These are phyloP conservation scores for Nemania serpens DNA, from an alignment of 2,329 filamentous ascomycete genomes.

Conservation along the genomic window DNA sequence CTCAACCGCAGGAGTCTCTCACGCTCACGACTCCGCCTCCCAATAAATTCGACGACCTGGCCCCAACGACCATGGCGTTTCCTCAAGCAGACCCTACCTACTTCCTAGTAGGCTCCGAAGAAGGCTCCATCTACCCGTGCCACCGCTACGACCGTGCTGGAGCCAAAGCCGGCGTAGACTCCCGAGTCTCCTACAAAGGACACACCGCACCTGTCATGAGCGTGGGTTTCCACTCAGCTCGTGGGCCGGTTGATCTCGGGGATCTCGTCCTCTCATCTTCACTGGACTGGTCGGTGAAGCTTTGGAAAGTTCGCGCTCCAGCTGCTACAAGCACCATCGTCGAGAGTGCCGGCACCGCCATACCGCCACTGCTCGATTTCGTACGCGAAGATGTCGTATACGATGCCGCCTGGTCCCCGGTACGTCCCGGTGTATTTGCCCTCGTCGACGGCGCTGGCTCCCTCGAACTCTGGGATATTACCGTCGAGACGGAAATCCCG, in stretches of 20 bases:
- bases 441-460: constrained; percentile 91
- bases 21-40: constrained; percentile 85
- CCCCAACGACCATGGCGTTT: constrained; percentile 93
- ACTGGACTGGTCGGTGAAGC: constrained; percentile 94
- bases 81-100: constrained; percentile 95
- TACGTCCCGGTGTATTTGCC: constrained; percentile 92
- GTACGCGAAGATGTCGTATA: constrained; percentile 96
- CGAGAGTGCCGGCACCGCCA: constrained; percentile 52
- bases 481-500: constrained; percentile 89
- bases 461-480: constrained; percentile 94
- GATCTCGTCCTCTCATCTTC: constrained; percentile 92
- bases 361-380: constrained; percentile 83
- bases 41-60: constrained; percentile 90
- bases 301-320: constrained; percentile 91
- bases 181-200: constrained; percentile 83
- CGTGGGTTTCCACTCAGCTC: constrained; percentile 90
- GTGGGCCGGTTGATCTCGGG: constrained; percentile 90
- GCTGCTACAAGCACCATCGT: constrained; percentile 69
- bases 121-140: constrained; percentile 94
- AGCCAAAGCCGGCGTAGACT: constrained; percentile 93
- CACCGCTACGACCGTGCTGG: constrained; percentile 97
- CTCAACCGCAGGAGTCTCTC: constrained; percentile 92
- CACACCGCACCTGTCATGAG: constrained; percentile 96
- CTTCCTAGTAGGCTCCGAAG: constrained; percentile 95
- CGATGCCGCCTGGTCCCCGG: constrained; percentile 91